phyloP scores from a whole-genome alignment of 352 stramenopile genomes.

The Globisporangium barbulae region DNA sequence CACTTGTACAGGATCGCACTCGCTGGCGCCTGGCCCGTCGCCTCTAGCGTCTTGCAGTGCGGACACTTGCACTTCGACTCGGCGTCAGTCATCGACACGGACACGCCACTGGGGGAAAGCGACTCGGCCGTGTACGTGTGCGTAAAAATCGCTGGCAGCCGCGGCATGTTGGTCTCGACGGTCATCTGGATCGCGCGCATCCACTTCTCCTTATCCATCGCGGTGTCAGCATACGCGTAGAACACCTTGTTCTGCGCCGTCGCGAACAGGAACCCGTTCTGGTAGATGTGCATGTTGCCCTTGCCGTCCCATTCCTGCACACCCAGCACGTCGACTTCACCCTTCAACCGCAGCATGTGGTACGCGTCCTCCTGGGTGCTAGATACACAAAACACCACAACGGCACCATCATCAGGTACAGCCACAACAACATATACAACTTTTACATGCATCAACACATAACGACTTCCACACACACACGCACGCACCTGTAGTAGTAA shows the following conservation, averaged over 20 bases:
- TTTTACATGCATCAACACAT: background rate
- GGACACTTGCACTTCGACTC: conserved; percentile 70
- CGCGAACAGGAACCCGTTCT: conserved; percentile 86
- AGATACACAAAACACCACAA: background rate
- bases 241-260: conserved; percentile 89
- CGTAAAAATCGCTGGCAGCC: conserved; percentile 43
- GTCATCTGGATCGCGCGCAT: conserved; percentile 85
- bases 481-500: conserved; percentile 68
- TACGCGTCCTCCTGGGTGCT: conserved; percentile 90
- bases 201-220: conserved; percentile 90
- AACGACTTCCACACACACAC: background rate
- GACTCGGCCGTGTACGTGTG: conserved; percentile 43
- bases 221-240: conserved; percentile 84
- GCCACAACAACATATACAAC: background rate
- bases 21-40: conserved; percentile 26
- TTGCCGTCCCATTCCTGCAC: conserved; percentile 91
- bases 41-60: conserved; percentile 48
- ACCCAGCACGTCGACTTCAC: conserved; percentile 84
- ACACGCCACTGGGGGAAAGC: conserved; percentile 51
- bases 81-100: conserved; percentile 44
- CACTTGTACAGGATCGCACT: conserved; percentile 72
- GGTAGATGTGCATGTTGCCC: conserved; percentile 91
- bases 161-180: conserved; percentile 79
- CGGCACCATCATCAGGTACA: background rate
- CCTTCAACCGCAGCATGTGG: conserved; percentile 84